Evolutionary conservation across 2,329 filamentous ascomycete species (phyloP), one percentile per base, ranked within the genome.

Genomic region (Clarireedia homoeocarpa): DNA sequence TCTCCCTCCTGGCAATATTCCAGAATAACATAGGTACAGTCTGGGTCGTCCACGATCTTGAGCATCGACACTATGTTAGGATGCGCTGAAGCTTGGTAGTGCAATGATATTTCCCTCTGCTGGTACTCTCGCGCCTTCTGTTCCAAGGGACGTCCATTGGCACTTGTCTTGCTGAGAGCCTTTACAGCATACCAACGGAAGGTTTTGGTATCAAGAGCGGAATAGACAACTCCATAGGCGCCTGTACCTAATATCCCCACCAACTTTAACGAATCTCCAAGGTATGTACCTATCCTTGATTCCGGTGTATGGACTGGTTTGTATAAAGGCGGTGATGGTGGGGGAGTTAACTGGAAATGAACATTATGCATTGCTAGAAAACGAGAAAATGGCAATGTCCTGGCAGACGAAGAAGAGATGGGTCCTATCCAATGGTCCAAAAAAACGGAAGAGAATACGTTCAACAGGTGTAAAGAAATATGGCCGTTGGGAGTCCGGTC

Each of bases 1-100:
- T 99, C 94, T 69, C 94, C 94, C 72, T 97, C 94, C 6, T 91
- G 90, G 75, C 92, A 97, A 73, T 91, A 97, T 73, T 99, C 94
- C 71, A 99, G 81, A 63, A 99, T 88, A 66, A 97, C 92, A 74
- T 90, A 97, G 62, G 91, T 95, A 79, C 91, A 96, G 72, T 96
- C 91, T 59, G 82, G 78, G 67, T 88, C 86, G 73, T 96, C 90
- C 76, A 97, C 83, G 69, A 97, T 96, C 78, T 94, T 91, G 65
- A 90, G 79, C 78, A 99, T 83, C 65, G 91, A 94, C 59, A 97
- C 91, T 61, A 99, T 89, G 71, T 96, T 96, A 68, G 85, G 84
- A 71, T 99, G 94, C 59, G 85, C 84, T 63, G 90, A 95, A 57
- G 91, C 94, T 71, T 84, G 75, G 73, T 95, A 89, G 74, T 99